These are phyloP conservation scores for Coemansia sp. DNA, from an alignment of 192 early-diverging fungal genomes.

Conservation along the genomic window DNA sequence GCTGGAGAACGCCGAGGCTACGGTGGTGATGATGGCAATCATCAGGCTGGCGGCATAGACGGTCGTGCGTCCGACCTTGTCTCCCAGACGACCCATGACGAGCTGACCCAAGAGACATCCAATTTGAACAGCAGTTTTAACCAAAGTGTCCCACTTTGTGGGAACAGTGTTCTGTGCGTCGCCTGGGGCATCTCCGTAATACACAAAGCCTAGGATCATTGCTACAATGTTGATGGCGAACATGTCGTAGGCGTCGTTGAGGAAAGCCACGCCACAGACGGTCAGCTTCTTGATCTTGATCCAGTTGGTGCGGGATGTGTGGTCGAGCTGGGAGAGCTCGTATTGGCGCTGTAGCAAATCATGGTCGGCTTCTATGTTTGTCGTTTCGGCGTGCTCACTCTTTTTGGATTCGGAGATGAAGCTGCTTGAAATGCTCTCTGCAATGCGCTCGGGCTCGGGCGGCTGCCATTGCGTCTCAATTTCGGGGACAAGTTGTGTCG, in stretches of 20 bases:
- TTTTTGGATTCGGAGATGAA: conserved; percentile 1
- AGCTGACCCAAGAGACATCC: conserved; percentile 92
- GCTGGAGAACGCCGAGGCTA: conserved; percentile 74
- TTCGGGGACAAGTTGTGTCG: conserved; percentile 13
- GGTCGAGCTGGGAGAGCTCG: conserved; percentile 49
- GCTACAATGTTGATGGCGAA: conserved; percentile 88
- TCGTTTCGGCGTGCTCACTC: not conserved
- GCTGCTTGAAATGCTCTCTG: conserved; percentile 3
- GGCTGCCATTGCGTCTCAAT: conserved; percentile 14
- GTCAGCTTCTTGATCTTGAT: conserved; percentile 68
- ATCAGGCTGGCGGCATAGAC: conserved; percentile 86
- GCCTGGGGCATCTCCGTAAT: conserved; percentile 46
- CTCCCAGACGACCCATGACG: conserved; percentile 80
- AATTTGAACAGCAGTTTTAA: conserved; percentile 82
- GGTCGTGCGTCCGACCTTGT: conserved; percentile 82
- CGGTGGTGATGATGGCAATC: conserved; percentile 82
- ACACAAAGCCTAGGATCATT: conserved; percentile 74
- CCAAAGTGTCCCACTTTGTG: conserved; percentile 64
- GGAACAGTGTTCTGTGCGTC: conserved; percentile 54
- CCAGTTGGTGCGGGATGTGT: conserved; percentile 58
- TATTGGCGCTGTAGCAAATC: conserved; percentile 28
- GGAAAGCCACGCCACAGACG: conserved; percentile 77
- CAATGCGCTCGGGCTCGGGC: not conserved
- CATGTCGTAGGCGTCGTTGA: conserved; percentile 92
- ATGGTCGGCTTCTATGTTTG: conserved; percentile 11